A percentile compares a stretch with the other conserved stretches of the same genome.
Evolutionary conservation across 805 yeast species (phyloP).

Genomic region (Cyberlindnera misumaiensis): DNA sequence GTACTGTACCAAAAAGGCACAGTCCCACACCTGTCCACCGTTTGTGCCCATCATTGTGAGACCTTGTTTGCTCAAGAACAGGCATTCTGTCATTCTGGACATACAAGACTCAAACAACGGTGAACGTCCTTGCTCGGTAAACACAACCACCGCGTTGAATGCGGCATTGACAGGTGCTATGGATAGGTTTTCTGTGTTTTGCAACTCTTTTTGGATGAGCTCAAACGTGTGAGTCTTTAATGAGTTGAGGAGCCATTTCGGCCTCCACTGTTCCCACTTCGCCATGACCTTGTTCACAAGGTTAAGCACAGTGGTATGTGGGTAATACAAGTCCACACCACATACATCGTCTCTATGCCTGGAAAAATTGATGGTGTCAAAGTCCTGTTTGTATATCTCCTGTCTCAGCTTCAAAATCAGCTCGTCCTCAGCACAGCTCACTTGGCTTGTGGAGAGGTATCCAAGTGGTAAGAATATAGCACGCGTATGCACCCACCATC

Average conservation of each 20-base stretch:
- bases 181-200: conserved; percentile 72
- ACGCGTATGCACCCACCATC: conserved; percentile 99
- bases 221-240: conserved; percentile 51
- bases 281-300: conserved; percentile 52
- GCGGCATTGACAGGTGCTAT: conserved; percentile 95
- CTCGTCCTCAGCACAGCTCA: conserved; percentile 54
- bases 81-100: conserved; percentile 62
- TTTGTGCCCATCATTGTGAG: conserved; percentile 94
- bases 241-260: conserved; percentile 56
- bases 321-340: conserved; percentile 89
- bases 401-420: conserved; percentile 57
- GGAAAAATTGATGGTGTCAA: conserved; percentile 58
- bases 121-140: conserved; percentile 68
- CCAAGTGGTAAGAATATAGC: conserved; percentile 87
- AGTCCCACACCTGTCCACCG: conserved; percentile 97
- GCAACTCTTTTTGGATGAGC: conserved; percentile 63
- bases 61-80: conserved; percentile 86
- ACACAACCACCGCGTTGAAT: conserved; percentile 69
- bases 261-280: conserved; percentile 67
- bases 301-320: conserved; percentile 70
- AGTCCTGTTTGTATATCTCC: conserved; percentile 65
- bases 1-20: conserved; percentile 84
- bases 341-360: conserved; percentile 78
- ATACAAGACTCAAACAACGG: conserved; percentile 47
- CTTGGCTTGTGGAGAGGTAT: conserved; percentile 56